Percentiles rank a stretch among this genome's conserved stretches.
Evolutionary conservation across 192 early-diverging fungal species (phyloP).

Genomic region (Rhizophagus clarus): DNA sequence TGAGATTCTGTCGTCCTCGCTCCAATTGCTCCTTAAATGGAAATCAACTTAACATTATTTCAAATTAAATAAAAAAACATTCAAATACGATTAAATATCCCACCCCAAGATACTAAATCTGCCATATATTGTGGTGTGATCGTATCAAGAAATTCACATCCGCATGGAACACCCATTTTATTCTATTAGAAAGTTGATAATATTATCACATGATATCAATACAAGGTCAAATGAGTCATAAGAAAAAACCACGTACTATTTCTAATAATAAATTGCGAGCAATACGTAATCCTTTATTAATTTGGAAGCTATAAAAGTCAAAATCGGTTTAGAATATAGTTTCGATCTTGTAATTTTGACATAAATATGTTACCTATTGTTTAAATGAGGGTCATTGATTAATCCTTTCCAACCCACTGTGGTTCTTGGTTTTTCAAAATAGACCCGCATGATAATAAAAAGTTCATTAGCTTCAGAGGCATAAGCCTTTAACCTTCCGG

Average conservation of each 20-base stretch:
- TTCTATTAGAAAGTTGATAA: conserved; percentile 41
- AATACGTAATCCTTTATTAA: conserved; percentile 83
- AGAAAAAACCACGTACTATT: conserved; percentile 44
- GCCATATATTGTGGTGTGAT: conserved; percentile 83
- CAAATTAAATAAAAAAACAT: background rate
- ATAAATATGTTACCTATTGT: conserved; percentile 51
- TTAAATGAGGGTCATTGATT: conserved; percentile 78
- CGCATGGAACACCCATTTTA: conserved; percentile 73
- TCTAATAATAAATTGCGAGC: conserved; percentile 72
- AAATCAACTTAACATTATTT: background rate
- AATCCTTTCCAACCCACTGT: conserved; percentile 95
- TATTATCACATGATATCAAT: background rate
- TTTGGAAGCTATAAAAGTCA: conserved; percentile 57
- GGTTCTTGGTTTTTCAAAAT: conserved; percentile 87
- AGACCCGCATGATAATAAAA: conserved; percentile 80
- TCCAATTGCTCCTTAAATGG: conserved; percentile 64
- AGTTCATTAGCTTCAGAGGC: conserved; percentile 59
- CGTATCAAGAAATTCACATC: conserved; percentile 79
- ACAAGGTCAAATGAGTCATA: background rate
- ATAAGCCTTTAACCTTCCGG: conserved; percentile 60
- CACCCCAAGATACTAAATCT: conserved; percentile 74
- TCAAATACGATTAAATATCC: background rate
- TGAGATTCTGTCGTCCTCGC: conserved; percentile 85
- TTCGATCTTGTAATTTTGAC: background rate
- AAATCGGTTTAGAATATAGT: background rate